Base-by-base conservation (phyloP, 129 eudicot species). In the Arctium lappa region DNA sequence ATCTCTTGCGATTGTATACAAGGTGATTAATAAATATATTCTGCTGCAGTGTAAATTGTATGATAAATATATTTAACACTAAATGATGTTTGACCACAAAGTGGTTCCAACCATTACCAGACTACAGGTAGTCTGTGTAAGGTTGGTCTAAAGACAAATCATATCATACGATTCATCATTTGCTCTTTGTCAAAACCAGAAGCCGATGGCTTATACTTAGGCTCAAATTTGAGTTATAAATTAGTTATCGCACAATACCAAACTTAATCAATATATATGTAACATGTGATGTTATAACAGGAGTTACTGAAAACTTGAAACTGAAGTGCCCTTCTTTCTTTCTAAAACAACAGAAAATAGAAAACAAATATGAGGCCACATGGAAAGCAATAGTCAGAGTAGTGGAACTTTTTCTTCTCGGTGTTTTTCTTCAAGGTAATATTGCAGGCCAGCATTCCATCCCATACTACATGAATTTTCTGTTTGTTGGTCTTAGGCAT, bases 351-450 rank as follows among this genome's bases (percentile, higher is more conserved):
- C 96, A 93, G 97, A 93, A 87, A 83, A 87, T 86, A 31, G 68
- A 83, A 22, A 86, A 88, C 79, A 87, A 84, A 89, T 81, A 69
- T 16, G 91, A 89, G 80, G 94, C 96, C 10, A 91, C 96, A 12
- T 50, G 87, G 90, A 91, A 88, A 76, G 94, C 87, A 60, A 71
- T 87, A 22, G 80, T 81, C 37, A 91, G 92, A 72, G 94, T 94
- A 62, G 77, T 62, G 74, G 80, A 89, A 70, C 89, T 93, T 70
- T 93, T 93, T 82, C 60, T 89, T 74, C 87, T 93, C 63, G 96
- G 97, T 70, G 90, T 93, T 84, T 80, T 91, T 78, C 94, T 93
- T 80, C 97, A 93, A 90, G 97, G 97, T 90, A 88, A 62, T 75
- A 48, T 76, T 82, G 73, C 69, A 50, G 42, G 73, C 76, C 30